phyloP scores from a whole-genome alignment of 2,329 filamentous ascomycete species.

The Orbilia quercus region DNA sequence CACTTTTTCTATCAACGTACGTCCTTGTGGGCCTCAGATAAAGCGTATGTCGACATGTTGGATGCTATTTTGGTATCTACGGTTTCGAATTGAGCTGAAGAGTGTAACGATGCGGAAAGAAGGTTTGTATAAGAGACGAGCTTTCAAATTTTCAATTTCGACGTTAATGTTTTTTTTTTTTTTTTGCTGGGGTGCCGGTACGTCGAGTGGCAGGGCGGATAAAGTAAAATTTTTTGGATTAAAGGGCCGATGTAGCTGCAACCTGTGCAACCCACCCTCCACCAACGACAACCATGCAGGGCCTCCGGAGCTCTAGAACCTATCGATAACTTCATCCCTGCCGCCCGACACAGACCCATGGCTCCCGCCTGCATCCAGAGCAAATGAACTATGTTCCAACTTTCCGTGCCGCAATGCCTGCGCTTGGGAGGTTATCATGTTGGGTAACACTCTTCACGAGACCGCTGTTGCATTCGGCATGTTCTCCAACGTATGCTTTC shows the following conservation, averaged over 20 bases:
- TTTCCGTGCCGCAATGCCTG: too few species aligned
- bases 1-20: conserved; percentile 62
- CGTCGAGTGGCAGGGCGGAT: conserved; percentile 42
- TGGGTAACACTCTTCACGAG: too few species aligned
- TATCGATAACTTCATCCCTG: conserved; percentile 23
- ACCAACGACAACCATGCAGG: conserved; percentile 24
- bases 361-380: neutral
- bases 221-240: conserved; percentile 55
- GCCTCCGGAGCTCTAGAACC: conserved; percentile 4
- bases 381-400: neutral
- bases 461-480: too few species aligned
- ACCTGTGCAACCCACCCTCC: conserved; percentile 15
- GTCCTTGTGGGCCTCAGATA: conserved; percentile 70
- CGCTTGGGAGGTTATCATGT: too few species aligned
- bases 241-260: conserved; percentile 50
- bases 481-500: too few species aligned
- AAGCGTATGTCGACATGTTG: conserved; percentile 67
- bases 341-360: conserved; percentile 23
- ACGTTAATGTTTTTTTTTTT: conserved; percentile 10
- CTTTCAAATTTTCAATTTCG: conserved; percentile 21
- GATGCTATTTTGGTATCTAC: conserved; percentile 16
- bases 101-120: neutral
- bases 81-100: conserved; percentile 13
- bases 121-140: neutral
- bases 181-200: conserved; percentile 3